Evolutionary conservation across 208 protist species (phyloP), one percentile per base, ranked within the genome.

Genomic region (Acanthamoeba royreba): DNA sequence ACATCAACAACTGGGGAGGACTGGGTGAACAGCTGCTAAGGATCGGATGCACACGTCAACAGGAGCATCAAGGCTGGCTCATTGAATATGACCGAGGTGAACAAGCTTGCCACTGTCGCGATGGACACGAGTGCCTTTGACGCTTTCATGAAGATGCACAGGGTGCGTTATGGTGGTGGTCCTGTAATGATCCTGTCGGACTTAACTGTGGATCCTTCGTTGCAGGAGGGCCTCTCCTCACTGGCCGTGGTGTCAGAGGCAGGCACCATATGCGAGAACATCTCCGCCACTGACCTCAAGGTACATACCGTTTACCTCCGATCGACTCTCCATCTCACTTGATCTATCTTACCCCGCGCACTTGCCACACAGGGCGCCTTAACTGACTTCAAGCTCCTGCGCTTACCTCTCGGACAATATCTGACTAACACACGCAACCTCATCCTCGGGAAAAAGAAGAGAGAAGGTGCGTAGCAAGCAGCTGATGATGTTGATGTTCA

Each of bases 231-330:
- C 42, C 19, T 83, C 19, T 83, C 72, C 19, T 83, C 72, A 2
- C 72, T 83, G 40, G 42, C 40, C 8, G 72, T 83, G 4, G 25
- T 49, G 5, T 83, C 72, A 3, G 22, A 22, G 25, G 35, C n/a
- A 19, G 72, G 72, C 13, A 43, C 43, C 25, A 11, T 83, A 33
- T 49, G 43, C 40, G 72, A 83, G 72, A 83, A 83, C 72, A 83
- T 83, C 13, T 83, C 72, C 40, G 72, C 72, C 17, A 49, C 72
- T 13, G 72, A 83, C 72, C 72, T 83, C 72, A 83, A 83, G 72
- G 72, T 83, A 4, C 33, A 63, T 74, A 43, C 28, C 7, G 22
- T 47, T 7, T 83, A 31, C 9, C 69, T 9, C 19, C 19, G 28
- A 9, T 43, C 25, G 69, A 22, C n/a, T 19, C 9, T 25, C 49